Conservation (phyloP, 495 filamentous ascomycete species). For the Cetradonia linearis region DNA sequence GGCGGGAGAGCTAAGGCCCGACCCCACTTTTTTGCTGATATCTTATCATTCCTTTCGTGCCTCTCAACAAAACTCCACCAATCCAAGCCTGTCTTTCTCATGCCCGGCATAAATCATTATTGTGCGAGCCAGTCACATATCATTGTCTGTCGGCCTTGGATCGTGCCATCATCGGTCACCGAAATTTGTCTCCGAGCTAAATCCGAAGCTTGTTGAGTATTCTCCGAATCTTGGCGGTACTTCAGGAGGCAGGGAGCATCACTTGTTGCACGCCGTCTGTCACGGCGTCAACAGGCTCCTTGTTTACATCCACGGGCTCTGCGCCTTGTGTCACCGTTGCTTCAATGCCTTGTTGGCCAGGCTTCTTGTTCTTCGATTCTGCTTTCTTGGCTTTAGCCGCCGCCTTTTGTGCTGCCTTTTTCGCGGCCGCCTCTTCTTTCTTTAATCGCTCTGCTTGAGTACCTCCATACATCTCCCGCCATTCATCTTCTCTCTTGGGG, state of each 20-base stretch:
- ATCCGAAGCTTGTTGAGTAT: conserved; percentile 1
- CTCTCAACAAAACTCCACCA: conserved; percentile 1
- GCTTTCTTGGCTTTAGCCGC: conserved; percentile 48
- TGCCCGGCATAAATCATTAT: not conserved
- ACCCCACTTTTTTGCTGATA: conserved; percentile 10
- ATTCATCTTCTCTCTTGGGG: conserved; percentile 69
- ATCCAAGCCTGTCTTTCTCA: not conserved
- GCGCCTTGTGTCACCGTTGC: conserved; percentile 28
- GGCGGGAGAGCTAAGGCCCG: not conserved
- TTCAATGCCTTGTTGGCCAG: conserved; percentile 37
- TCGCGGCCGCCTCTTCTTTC: conserved; percentile 60
- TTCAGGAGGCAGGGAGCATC: conserved; percentile 29
- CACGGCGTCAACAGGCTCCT: conserved; percentile 32
- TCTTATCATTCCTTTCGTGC: not conserved
- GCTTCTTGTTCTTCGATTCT: conserved; percentile 46
- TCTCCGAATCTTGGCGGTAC: not conserved
- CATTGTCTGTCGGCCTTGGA: not conserved
- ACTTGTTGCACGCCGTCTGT: conserved; percentile 34
- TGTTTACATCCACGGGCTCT: conserved; percentile 17
- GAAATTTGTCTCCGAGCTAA: conserved; percentile 1
- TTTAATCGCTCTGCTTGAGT: conserved; percentile 50
- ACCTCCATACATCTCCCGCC: conserved; percentile 73
- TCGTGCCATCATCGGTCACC: not conserved
- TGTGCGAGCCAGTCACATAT: not conserved
- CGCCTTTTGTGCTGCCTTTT: conserved; percentile 43